Base-by-base conservation (phyloP, 805 yeast genomes). In the Lipomyces yamadae region DNA sequence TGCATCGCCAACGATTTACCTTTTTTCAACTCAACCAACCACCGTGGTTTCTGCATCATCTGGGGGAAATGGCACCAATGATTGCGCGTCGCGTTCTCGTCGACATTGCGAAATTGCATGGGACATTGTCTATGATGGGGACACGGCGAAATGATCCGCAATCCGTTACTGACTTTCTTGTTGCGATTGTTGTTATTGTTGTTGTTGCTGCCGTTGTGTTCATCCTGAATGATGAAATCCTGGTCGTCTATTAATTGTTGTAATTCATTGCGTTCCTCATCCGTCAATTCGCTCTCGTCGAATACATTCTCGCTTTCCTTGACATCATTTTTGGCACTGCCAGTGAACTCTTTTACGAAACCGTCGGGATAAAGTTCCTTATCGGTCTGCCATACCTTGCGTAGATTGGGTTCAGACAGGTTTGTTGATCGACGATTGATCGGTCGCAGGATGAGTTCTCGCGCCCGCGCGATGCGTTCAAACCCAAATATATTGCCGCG, bases 401-500 rank as follows among this genome's bases (percentile, higher is more conserved):
- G 60, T 30, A 65, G 37, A 4, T 8, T n/a, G 6, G 34, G 30
- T 18, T 61, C 63, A 8, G 58, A 29, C n/a, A 65, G 5, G 2
- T 18, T n/a, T 2, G 32, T 29, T 15, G 56, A 24, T 30, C 65
- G 34, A 18, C 24, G 18, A 37, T 29, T 30, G 24, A 63, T 63
- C 13, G 98, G 97, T 72, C 98, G 85, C n/a, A 94, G 79, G 84
- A 92, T 86, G 3, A 91, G 79, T 76, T 94, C 97, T 74, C 99
- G 83, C 3, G 98, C 97, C 62, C 97, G 82, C 0, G 97, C 96
- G 65, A 92, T 84, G 2, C 86, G 82, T 77, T 95, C 99, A 75
- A 91, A 91, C 0, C 98, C 98, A 39, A 87, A 74, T 0, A 98
- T 91, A 64, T 89, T 90, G 2, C 99, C 99, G 69, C 97, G 82